Conservation (phyloP, 257 asterid species). For the Solanum tarijense region DNA sequence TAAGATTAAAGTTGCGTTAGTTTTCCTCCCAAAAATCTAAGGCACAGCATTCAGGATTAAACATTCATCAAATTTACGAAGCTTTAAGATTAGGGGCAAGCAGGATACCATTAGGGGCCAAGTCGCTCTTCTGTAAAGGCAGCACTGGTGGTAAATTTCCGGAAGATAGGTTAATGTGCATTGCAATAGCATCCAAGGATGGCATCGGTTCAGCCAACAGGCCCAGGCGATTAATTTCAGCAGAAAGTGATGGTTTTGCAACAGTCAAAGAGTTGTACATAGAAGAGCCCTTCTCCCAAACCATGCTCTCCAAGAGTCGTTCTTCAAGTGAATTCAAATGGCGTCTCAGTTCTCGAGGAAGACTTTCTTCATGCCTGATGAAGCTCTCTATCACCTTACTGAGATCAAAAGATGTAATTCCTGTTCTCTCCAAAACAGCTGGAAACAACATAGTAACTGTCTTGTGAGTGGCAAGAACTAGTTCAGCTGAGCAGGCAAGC, state of each 20-base stretch:
- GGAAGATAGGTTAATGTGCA: constrained; percentile 54
- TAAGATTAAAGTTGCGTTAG: background rate
- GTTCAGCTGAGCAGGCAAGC: constrained; percentile 99
- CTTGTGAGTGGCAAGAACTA: constrained; percentile 97
- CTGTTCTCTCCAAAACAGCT: constrained; percentile 90
- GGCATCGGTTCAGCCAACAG: constrained; percentile 97
- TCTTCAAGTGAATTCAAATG: constrained; percentile 95
- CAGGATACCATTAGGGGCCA: constrained; percentile 34
- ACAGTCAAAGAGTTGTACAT: constrained; percentile 91
- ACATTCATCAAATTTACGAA: background rate
- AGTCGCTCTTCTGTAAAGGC: constrained; percentile 47
- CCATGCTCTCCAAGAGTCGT: constrained; percentile 90
- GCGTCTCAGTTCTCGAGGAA: constrained; percentile 92
- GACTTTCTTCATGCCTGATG: constrained; percentile 90
- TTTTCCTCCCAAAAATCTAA: background rate
- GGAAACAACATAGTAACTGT: constrained; percentile 97
- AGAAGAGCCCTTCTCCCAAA: constrained; percentile 98
- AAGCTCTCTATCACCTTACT: constrained; percentile 99
- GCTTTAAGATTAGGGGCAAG: background rate
- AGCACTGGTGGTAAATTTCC: constrained; percentile 36
- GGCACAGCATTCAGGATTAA: background rate
- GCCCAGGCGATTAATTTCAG: constrained; percentile 77
- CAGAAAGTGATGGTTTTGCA: constrained; percentile 76
- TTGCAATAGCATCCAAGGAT: constrained; percentile 88
- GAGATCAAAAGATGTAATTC: constrained; percentile 94